These are phyloP conservation scores for Fusarium tricinctum DNA, from an alignment of 2,329 filamentous ascomycete genomes.

Conservation along the genomic window DNA sequence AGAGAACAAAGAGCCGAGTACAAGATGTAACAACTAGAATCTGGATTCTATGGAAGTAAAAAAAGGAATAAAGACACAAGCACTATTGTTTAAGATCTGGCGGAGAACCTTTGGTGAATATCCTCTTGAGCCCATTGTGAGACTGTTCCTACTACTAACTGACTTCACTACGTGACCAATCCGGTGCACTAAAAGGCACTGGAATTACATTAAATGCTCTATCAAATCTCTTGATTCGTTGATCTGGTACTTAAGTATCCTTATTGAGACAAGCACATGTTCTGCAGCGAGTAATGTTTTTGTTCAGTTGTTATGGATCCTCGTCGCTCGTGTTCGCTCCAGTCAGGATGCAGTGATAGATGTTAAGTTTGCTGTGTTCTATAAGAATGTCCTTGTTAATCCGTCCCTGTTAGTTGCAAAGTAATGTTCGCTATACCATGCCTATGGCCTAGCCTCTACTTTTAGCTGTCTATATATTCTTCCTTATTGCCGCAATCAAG, in stretches of 20 bases:
- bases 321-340: background rate
- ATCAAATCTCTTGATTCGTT: background rate
- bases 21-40: background rate
- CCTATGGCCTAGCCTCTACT: background rate
- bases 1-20: background rate
- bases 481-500: background rate
- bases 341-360: background rate
- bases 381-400: background rate
- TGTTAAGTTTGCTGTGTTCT: background rate
- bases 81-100: background rate
- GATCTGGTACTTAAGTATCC: background rate
- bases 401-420: background rate
- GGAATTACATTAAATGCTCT: background rate
- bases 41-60: background rate
- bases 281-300: background rate
- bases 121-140: background rate
- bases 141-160: background rate
- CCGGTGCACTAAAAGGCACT: background rate
- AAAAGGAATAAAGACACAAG: background rate
- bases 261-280: background rate
- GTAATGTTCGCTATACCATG: background rate
- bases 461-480: background rate
- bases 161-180: background rate
- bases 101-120: background rate
- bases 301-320: slow-evolving; percentile 5